These are phyloP conservation scores for Salvia splendens DNA, from an alignment of 257 asterid species.

Conservation along the genomic window DNA sequence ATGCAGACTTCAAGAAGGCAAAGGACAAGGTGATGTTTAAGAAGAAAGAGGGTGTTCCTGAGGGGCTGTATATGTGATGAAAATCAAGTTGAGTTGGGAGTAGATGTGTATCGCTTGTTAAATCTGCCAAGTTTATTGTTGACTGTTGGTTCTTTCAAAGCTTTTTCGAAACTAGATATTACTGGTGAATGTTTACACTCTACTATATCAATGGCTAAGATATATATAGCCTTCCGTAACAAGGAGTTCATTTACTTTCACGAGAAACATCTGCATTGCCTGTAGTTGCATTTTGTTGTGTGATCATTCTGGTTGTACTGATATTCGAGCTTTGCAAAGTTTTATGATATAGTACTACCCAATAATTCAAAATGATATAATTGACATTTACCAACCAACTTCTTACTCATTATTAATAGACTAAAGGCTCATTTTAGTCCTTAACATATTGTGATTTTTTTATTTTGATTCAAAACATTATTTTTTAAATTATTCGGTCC, in stretches of 20 bases:
- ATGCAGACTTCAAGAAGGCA: slow-evolving; percentile 62
- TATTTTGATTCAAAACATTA: too few relatives aligned
- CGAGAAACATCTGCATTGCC: background rate
- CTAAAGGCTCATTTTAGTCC: too few relatives aligned
- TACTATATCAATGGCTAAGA: background rate
- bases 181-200: background rate
- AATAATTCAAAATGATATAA: too few relatives aligned
- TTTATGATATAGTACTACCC: too few relatives aligned
- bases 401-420: too few relatives aligned
- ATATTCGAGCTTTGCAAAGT: too few relatives aligned
- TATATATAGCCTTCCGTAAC: background rate
- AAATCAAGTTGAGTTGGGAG: background rate
- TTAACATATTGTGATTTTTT: too few relatives aligned
- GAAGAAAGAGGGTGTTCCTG: slow-evolving; percentile 69
- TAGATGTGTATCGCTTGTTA: background rate
- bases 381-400: too few relatives aligned
- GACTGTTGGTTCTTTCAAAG: slow-evolving; percentile 1
- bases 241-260: background rate
- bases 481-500: too few relatives aligned
- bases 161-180: slow-evolving; percentile 12
- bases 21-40: slow-evolving; percentile 74
- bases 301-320: too few relatives aligned
- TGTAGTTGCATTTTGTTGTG: slow-evolving; percentile 13
- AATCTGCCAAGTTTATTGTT: slow-evolving; percentile 12
- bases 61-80: slow-evolving; percentile 64